A percentile compares a stretch with the other conserved stretches of the same genome.
These are phyloP conservation scores for Pythium myriotylum DNA, from an alignment of 352 stramenopile genomes.

Conservation along the genomic window DNA sequence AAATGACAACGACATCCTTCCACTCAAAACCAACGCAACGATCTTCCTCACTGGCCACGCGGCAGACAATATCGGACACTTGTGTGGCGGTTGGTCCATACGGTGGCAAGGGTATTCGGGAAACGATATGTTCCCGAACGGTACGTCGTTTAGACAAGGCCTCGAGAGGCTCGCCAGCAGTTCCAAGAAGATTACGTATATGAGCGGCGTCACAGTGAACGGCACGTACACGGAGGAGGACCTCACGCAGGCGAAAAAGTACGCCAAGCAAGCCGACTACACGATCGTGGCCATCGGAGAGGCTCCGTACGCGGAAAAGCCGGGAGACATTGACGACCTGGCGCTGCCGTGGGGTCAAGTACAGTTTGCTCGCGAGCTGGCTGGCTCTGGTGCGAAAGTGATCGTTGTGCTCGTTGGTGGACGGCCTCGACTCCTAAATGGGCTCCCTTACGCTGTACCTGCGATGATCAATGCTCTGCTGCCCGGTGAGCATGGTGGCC, in stretches of 20 bases:
- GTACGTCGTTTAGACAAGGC: slow-evolving; percentile 61
- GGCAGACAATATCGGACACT: slow-evolving; percentile 64
- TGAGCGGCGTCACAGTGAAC: slow-evolving; percentile 58
- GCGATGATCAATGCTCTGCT: slow-evolving; percentile 85
- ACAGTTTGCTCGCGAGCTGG: slow-evolving; percentile 67
- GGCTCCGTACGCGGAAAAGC: slow-evolving; percentile 75
- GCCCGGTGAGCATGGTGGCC: slow-evolving; percentile 70
- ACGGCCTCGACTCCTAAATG: slow-evolving; percentile 70
- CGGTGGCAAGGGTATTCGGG: slow-evolving; percentile 85
- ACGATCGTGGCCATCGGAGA: slow-evolving; percentile 82
- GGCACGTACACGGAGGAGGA: slow-evolving; percentile 45
- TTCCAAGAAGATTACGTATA: slow-evolving; percentile 34
- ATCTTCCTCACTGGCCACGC: slow-evolving; percentile 78
- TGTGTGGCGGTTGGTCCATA: slow-evolving; percentile 83
- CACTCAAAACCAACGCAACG: slow-evolving; percentile 33
- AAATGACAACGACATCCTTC: slow-evolving; percentile 71
- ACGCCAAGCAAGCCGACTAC: slow-evolving; percentile 34
- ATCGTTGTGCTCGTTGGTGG: slow-evolving; percentile 81
- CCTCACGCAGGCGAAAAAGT: slow-evolving; percentile 11
- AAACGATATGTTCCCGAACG: slow-evolving; percentile 62
- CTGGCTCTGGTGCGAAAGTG: slow-evolving; percentile 66
- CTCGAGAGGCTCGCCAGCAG: slow-evolving; percentile 38
- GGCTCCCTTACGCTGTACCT: slow-evolving; percentile 51
- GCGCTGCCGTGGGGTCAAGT: slow-evolving; percentile 61
- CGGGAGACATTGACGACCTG: slow-evolving; percentile 84